phyloP scores from a whole-genome alignment of 345 rosid genomes.

The Rhizophora mangle region DNA sequence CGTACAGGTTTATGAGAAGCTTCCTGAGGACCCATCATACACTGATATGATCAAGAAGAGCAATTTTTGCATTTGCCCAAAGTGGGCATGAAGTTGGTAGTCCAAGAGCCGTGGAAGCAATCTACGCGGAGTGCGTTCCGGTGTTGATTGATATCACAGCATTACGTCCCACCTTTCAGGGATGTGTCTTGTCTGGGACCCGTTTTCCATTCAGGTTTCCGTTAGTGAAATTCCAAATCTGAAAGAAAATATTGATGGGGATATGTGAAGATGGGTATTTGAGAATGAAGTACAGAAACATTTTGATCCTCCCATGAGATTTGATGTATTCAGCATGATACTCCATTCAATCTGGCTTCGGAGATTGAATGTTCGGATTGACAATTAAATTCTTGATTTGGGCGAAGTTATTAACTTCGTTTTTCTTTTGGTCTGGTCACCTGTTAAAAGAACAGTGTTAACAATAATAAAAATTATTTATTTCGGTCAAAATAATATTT shows the following conservation, averaged over 20 bases:
- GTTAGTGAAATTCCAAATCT: constrained; percentile 52
- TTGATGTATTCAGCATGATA: constrained; percentile 68
- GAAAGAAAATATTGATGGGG: constrained; percentile 44
- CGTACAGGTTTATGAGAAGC: constrained; percentile 41
- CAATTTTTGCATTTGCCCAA: constrained; percentile 61
- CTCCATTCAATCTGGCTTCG: constrained; percentile 75
- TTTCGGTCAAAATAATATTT: too few relatives aligned
- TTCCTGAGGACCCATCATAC: constrained; percentile 39
- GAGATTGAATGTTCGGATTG: constrained; percentile 43
- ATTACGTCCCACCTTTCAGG: constrained; percentile 59
- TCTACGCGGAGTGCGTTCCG: constrained; percentile 70
- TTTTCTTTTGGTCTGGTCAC: too few relatives aligned
- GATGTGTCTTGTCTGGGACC: constrained; percentile 65
- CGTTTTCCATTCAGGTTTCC: constrained; percentile 49
- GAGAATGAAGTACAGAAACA: constrained; percentile 51
- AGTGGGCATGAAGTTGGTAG: constrained; percentile 87
- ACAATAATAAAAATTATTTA: too few relatives aligned
- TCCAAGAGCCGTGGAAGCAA: constrained; percentile 71
- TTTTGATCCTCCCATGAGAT: constrained; percentile 62
- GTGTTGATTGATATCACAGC: constrained; percentile 57
- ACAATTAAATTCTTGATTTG: neutral
- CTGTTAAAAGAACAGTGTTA: too few relatives aligned
- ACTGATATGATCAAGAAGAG: constrained; percentile 39
- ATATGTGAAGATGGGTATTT: constrained; percentile 43
- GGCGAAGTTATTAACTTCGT: neutral